Evolutionary conservation across 2,329 filamentous ascomycete species (phyloP).

Genomic region (Trichoderma breve): DNA sequence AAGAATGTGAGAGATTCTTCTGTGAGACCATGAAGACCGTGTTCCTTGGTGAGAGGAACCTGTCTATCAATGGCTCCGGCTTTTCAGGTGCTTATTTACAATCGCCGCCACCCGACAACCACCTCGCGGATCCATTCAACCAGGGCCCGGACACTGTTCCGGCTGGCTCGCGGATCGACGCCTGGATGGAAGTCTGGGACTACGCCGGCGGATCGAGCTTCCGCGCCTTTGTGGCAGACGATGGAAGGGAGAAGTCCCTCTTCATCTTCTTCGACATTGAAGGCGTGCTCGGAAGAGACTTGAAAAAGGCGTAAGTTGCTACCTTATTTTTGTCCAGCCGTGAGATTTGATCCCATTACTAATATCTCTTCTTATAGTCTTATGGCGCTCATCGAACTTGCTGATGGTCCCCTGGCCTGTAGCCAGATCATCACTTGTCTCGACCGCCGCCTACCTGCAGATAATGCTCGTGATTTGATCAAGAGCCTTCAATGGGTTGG

Average conservation of each 20-base stretch:
- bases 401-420: conserved; percentile 73
- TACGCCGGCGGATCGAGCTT: conserved; percentile 82
- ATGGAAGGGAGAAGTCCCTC: conserved; percentile 68
- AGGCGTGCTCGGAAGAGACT: conserved; percentile 67
- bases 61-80: conserved; percentile 75
- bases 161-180: conserved; percentile 44
- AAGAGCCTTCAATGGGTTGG: conserved; percentile 92
- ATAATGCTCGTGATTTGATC: conserved; percentile 65
- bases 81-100: conserved; percentile 70
- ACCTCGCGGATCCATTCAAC: conserved; percentile 39
- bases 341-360: background rate
- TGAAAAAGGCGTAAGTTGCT: conserved; percentile 77
- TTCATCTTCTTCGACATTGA: conserved; percentile 83
- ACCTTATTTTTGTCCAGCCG: too few relatives aligned
- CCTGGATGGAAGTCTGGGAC: conserved; percentile 80
- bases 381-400: conserved; percentile 87
- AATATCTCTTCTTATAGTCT: conserved; percentile 52
- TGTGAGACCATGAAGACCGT: conserved; percentile 90
- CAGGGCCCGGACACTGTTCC: conserved; percentile 29
- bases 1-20: conserved; percentile 99
- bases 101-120: conserved; percentile 54
- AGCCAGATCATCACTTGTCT: conserved; percentile 76
- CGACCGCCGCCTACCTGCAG: conserved; percentile 64
- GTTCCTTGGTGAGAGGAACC: conserved; percentile 94
- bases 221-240: conserved; percentile 76